phyloP scores from a whole-genome alignment of 1,284 basidiomycete genomes.

The Rhodotorula sp. region DNA sequence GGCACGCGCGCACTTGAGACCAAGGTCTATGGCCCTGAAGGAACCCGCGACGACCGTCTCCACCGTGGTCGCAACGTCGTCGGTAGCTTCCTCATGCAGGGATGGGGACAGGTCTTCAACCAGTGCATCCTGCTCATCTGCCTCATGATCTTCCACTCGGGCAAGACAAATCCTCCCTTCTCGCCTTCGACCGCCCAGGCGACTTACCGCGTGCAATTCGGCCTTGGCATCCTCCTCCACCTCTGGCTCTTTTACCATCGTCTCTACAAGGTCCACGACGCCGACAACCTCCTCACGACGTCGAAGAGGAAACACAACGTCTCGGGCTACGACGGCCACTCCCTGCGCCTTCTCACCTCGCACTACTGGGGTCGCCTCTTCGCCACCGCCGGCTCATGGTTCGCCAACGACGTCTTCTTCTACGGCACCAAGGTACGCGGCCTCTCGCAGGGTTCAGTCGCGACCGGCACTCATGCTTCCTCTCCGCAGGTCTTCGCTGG shows the following conservation, averaged over 20 bases:
- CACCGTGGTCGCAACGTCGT: constrained; percentile 58
- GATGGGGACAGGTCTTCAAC: constrained; percentile 53
- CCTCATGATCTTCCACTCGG: constrained; percentile 55
- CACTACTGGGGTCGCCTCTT: constrained; percentile 57
- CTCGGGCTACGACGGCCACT: constrained; percentile 55
- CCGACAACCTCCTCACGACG: constrained; percentile 49
- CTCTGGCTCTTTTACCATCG: constrained; percentile 57
- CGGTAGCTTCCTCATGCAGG: constrained; percentile 48
- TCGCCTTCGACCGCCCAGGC: constrained; percentile 53
- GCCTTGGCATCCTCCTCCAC: constrained; percentile 54
- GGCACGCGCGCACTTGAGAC: constrained; percentile 56
- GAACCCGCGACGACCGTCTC: constrained; percentile 54
- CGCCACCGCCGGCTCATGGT: constrained; percentile 55
- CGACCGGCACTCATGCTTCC: neutral
- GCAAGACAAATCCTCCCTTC: constrained; percentile 50
- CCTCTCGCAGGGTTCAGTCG: neutral
- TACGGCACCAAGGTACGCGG: constrained; percentile 42
- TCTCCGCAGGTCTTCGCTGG: constrained; percentile 47
- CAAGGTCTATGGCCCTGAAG: constrained; percentile 47
- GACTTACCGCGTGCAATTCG: constrained; percentile 58
- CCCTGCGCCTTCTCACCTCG: constrained; percentile 53
- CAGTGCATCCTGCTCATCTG: constrained; percentile 55
- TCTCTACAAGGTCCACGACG: constrained; percentile 44
- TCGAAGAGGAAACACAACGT: constrained; percentile 54
- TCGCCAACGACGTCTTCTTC: constrained; percentile 53